Percentiles rank a stretch among this genome's conserved stretches.
phyloP scores from a whole-genome alignment of 805 yeast species.

The Monosporozyma solicola region DNA sequence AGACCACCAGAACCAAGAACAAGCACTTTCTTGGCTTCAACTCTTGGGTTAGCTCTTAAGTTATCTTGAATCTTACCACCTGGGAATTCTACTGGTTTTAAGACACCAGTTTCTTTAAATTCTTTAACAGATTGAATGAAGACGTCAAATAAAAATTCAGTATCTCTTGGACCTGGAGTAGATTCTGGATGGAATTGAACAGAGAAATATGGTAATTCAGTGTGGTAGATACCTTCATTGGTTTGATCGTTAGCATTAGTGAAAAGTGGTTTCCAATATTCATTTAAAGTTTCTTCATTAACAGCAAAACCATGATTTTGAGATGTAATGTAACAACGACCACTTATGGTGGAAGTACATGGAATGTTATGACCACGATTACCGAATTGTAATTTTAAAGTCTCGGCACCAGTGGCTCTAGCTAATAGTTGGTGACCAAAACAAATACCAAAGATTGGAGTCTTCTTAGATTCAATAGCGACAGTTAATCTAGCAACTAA shows the following conservation, averaged over 20 bases:
- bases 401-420: slow-evolving; percentile 89
- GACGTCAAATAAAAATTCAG: slow-evolving; percentile 92
- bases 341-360: slow-evolving; percentile 79
- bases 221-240: slow-evolving; percentile 95
- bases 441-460: slow-evolving; percentile 97
- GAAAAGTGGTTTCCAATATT: slow-evolving; percentile 89
- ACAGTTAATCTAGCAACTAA: slow-evolving; percentile 52
- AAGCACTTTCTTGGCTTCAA: slow-evolving; percentile 80
- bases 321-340: slow-evolving; percentile 96
- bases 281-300: slow-evolving; percentile 61
- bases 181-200: slow-evolving; percentile 99
- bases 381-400: slow-evolving; percentile 90
- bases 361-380: slow-evolving; percentile 99
- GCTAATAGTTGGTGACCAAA: slow-evolving; percentile 96
- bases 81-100: slow-evolving; percentile 79
- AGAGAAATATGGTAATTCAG: slow-evolving; percentile 82
- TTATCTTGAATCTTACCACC: slow-evolving; percentile 77
- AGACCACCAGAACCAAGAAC: slow-evolving; percentile 97
- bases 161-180: slow-evolving; percentile 98
- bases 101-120: slow-evolving; percentile 41
- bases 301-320: slow-evolving; percentile 99
- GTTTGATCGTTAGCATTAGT: slow-evolving; percentile 95
- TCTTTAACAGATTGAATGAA: slow-evolving; percentile 76
- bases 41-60: slow-evolving; percentile 65
- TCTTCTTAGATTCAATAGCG: slow-evolving; percentile 54